phyloP scores from a whole-genome alignment of 257 asterid species.

The Salvia miltiorrhiza region DNA sequence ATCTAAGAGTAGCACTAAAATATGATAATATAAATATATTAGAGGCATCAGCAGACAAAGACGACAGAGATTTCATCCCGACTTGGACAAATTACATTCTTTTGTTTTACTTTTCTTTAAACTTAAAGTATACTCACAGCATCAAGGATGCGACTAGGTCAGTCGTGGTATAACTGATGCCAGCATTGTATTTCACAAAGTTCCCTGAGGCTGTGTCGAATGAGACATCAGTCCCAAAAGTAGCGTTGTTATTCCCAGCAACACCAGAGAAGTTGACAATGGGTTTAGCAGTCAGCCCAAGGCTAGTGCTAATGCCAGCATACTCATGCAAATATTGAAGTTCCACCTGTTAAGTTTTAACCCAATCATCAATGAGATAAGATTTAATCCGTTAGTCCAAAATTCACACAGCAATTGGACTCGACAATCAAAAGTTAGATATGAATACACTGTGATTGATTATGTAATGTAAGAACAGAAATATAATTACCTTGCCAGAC shows the following conservation, averaged over 20 bases:
- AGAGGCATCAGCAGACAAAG: not conserved
- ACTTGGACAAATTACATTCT: not conserved
- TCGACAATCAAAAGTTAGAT: not conserved
- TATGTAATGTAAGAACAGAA: not conserved
- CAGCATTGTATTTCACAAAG: conserved; percentile 75
- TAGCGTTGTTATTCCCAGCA: conserved; percentile 58
- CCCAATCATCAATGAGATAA: conserved; percentile 1
- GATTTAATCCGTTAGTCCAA: not conserved
- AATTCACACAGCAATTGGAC: not conserved
- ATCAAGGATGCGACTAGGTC: conserved; percentile 81
- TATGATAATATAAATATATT: not conserved
- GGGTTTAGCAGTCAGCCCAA: conserved; percentile 85
- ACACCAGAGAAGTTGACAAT: conserved; percentile 91
- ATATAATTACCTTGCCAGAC: conserved; percentile 81
- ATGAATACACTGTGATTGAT: not conserved
- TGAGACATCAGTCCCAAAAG: conserved; percentile 81
- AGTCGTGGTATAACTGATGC: conserved; percentile 55
- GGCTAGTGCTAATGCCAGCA: conserved; percentile 91
- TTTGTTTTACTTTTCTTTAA: not conserved
- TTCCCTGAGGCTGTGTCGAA: conserved; percentile 86
- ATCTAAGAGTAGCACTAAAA: not conserved
- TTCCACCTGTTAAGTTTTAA: conserved; percentile 79
- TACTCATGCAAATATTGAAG: conserved; percentile 89
- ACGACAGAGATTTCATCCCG: not conserved
- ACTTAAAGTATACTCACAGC: conserved; percentile 50